Percentiles rank a stretch among this genome's conserved stretches.
Evolutionary conservation across 2,329 filamentous ascomycete species (phyloP).

Genomic region (Calonectria pseudoreteaudii): DNA sequence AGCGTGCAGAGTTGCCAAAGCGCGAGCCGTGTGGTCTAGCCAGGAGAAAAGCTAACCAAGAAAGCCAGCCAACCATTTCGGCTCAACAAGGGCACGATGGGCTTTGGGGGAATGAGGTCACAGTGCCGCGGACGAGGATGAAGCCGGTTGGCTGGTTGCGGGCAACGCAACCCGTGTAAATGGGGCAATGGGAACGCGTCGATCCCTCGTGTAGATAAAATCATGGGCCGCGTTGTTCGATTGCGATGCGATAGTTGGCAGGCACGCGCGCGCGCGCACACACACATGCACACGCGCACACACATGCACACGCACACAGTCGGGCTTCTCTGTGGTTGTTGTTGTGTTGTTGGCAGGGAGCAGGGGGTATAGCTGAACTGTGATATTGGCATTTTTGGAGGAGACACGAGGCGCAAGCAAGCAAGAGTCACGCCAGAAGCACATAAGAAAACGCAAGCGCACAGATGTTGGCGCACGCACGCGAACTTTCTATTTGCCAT

Average conservation of each 20-base stretch:
- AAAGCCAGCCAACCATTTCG: background rate
- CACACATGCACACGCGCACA: background rate
- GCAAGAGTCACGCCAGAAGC: constrained; percentile 24
- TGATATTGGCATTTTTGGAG: constrained; percentile 5
- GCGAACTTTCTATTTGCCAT: background rate
- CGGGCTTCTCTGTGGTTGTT: background rate
- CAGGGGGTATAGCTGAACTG: constrained; percentile 3
- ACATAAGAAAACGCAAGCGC: background rate
- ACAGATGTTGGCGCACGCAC: constrained; percentile 5
- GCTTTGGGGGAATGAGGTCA: background rate
- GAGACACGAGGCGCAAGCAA: background rate
- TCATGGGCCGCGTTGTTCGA: background rate
- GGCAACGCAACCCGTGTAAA: background rate
- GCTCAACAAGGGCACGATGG: constrained; percentile 5
- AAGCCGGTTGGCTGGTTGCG: background rate
- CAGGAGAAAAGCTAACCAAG: background rate
- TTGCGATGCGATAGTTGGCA: background rate
- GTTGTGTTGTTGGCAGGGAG: background rate
- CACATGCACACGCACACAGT: background rate
- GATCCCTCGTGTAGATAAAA: constrained; percentile 14
- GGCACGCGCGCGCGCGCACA: background rate
- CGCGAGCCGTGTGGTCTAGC: background rate
- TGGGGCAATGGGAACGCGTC: constrained; percentile 6
- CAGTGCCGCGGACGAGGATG: background rate
- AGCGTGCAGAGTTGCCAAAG: background rate